A percentile compares a stretch with the other conserved stretches of the same genome.
Conservation (phyloP, 108 stramenopile genomes). For the Schizochytrium sp. region DNA sequence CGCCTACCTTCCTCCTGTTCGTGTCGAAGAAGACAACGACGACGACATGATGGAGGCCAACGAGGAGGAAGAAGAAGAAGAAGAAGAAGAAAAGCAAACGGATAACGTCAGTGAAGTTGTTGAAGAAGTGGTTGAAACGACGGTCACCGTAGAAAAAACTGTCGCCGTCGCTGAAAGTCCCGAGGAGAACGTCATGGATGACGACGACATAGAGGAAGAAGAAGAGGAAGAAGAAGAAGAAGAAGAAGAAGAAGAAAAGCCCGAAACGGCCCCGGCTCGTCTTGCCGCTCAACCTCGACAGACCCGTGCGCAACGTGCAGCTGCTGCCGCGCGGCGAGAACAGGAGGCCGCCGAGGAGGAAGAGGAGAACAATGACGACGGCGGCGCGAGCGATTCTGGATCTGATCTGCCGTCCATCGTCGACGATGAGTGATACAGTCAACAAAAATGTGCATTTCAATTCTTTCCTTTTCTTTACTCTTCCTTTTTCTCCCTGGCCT, state of each 20-base stretch:
- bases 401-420: conserved; percentile 8
- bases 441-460: too few species aligned
- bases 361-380: not conserved
- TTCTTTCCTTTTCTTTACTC: too few species aligned
- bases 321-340: too few species aligned
- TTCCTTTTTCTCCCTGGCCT: too few species aligned
- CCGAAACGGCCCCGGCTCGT: too few species aligned
- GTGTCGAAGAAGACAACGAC: not conserved
- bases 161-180: not conserved
- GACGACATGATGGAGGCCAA: not conserved
- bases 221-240: not conserved
- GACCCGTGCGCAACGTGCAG: too few species aligned
- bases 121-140: too few species aligned
- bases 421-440: not conserved
- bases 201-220: not conserved
- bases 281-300: not conserved
- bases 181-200: not conserved
- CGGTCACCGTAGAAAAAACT: not conserved
- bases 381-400: not conserved
- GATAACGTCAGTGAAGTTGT: too few species aligned
- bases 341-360: not conserved
- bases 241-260: not conserved
- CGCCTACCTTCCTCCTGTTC: not conserved
- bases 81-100: not conserved
- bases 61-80: not conserved